Conservation (phyloP, 306 rosid genomes). For the Cucumis melo region DNA sequence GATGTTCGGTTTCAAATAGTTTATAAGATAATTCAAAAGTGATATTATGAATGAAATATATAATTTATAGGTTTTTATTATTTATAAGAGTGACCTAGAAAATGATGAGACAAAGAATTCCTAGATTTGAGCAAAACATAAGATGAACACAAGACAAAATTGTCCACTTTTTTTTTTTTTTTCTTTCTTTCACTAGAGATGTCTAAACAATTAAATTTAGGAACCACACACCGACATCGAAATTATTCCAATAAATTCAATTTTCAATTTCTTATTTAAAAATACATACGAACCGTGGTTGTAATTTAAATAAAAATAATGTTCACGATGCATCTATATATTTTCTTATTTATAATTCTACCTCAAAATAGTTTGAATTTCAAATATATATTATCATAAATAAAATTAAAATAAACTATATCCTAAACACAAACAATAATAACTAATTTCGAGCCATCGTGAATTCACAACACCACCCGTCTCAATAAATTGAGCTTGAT, state of each 20-base stretch:
- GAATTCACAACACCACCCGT: too few relatives aligned
- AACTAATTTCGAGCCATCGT: too few relatives aligned
- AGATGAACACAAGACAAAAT: neutral
- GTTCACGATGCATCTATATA: too few relatives aligned
- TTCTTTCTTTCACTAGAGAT: neutral
- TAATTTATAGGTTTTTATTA: neutral
- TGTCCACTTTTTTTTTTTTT: neutral
- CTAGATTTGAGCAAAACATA: neutral
- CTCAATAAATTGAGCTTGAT: too few relatives aligned
- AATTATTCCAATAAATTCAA: neutral
- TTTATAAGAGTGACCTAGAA: neutral
- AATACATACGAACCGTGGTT: too few relatives aligned
- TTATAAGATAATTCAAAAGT: neutral
- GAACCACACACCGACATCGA: neutral
- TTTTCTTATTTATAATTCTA: too few relatives aligned
- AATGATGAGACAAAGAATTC: neutral
- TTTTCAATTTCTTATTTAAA: neutral
- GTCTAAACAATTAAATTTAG: neutral
- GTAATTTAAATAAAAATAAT: too few relatives aligned
- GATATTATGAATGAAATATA: too few relatives aligned
- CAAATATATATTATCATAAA: too few relatives aligned
- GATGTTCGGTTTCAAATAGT: neutral
- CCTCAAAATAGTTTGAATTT: too few relatives aligned
- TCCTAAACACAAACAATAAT: too few relatives aligned
- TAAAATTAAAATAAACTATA: too few relatives aligned